A percentile compares a stretch with the other conserved stretches of the same genome.
Evolutionary conservation across 192 early-diverging fungal genomes (phyloP).

Genomic region (Dissophora ornata): DNA sequence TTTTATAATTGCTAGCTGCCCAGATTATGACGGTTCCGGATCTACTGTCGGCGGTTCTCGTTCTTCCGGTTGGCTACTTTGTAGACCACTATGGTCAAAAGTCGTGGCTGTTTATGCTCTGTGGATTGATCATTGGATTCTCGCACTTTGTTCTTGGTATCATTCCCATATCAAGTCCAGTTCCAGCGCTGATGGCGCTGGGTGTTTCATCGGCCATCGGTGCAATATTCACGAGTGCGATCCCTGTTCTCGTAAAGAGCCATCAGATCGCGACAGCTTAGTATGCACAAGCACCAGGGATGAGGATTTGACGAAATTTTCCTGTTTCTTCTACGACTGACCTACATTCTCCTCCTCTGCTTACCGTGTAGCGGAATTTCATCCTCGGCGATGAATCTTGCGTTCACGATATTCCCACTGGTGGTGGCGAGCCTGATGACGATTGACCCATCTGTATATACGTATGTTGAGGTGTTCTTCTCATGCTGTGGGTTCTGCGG

Average conservation of each 20-base stretch:
- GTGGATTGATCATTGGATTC: slow-evolving; percentile 63
- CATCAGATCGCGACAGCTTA: slow-evolving; percentile 47
- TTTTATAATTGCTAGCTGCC: no score
- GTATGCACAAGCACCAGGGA: slow-evolving; percentile 30
- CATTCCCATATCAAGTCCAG: slow-evolving; percentile 57
- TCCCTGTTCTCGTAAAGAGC: slow-evolving; percentile 68
- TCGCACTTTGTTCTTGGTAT: slow-evolving; percentile 68
- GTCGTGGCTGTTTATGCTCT: slow-evolving; percentile 62
- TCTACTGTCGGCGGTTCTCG: slow-evolving; percentile 68
- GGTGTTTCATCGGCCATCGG: slow-evolving; percentile 72
- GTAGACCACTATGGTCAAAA: slow-evolving; percentile 68
- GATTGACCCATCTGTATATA: slow-evolving; percentile 22
- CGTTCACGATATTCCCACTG: slow-evolving; percentile 46
- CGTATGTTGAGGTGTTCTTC: slow-evolving; percentile 50
- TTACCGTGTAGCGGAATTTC: slow-evolving; percentile 32
- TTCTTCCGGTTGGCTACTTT: slow-evolving; percentile 67
- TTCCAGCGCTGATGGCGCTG: slow-evolving; percentile 63
- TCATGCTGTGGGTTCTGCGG: slow-evolving; percentile 40
- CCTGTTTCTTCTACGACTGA: neutral
- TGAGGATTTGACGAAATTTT: neutral
- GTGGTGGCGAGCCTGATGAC: slow-evolving; percentile 51
- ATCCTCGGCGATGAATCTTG: slow-evolving; percentile 46
- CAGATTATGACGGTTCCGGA: slow-evolving; percentile 68
- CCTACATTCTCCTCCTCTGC: neutral
- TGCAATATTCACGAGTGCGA: slow-evolving; percentile 70